phyloP scores from a whole-genome alignment of 1,284 basidiomycete genomes.

The Cutaneotrichosporon cavernicola region DNA sequence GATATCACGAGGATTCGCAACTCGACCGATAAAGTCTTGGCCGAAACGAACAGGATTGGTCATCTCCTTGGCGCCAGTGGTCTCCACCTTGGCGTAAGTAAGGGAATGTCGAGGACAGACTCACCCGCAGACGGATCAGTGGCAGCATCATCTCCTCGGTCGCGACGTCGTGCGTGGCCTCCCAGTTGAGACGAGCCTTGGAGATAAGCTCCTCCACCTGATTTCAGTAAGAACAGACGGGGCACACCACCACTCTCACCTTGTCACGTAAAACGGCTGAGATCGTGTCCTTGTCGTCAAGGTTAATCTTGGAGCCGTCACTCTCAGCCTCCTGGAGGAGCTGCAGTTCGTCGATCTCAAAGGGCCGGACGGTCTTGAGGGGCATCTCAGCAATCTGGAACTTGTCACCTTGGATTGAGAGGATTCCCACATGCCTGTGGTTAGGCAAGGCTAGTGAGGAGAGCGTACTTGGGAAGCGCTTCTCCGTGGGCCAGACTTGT shows the following conservation, averaged over 20 bases:
- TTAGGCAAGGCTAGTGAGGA: not conserved
- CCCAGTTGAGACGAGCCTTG: constrained; percentile 73
- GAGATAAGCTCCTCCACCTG: constrained; percentile 78
- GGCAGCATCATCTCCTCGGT: constrained; percentile 72
- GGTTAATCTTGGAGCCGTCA: constrained; percentile 63
- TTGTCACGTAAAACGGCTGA: constrained; percentile 72
- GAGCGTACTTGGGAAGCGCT: constrained; percentile 73
- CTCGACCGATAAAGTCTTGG: constrained; percentile 84
- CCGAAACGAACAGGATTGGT: constrained; percentile 96
- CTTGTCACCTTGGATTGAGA: constrained; percentile 80
- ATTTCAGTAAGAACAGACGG: constrained; percentile 1
- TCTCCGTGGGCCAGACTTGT: constrained; percentile 91
- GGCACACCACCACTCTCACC: constrained; percentile 55
- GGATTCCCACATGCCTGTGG: constrained; percentile 76
- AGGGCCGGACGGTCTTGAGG: constrained; percentile 88
- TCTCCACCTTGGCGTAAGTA: constrained; percentile 67
- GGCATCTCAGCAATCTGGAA: constrained; percentile 82
- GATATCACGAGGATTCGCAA: constrained; percentile 93
- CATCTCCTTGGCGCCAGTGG: constrained; percentile 80
- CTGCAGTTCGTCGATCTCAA: constrained; percentile 82
- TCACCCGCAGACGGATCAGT: constrained; percentile 78
- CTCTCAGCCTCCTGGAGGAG: constrained; percentile 73
- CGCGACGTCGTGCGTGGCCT: constrained; percentile 65
- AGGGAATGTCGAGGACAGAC: constrained; percentile 9
- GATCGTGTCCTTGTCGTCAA: constrained; percentile 76